phyloP scores from a whole-genome alignment of 176 grass and related monocot species.

The Oryza brachyantha region DNA sequence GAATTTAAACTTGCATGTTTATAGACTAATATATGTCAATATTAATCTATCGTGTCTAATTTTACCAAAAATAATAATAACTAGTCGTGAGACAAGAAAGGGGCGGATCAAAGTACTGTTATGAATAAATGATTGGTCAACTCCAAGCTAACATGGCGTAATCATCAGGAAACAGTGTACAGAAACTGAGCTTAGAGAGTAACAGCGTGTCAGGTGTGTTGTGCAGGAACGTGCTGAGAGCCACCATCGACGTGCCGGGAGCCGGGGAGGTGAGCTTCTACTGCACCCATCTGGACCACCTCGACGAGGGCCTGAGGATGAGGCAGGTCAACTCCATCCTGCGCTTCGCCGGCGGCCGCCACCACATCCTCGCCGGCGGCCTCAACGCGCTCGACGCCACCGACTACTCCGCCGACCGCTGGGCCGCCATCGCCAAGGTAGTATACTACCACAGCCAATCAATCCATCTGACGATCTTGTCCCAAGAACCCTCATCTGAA shows the following conservation, averaged over 20 bases:
- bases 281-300: constrained; percentile 98
- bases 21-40: no score
- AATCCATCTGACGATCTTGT: no score
- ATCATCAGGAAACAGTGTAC: no score
- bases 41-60: no score
- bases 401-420: constrained; percentile 84
- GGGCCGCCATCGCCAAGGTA: constrained; percentile 94
- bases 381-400: constrained; percentile 89
- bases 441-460: neutral
- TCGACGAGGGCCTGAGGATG: constrained; percentile 89
- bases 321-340: constrained; percentile 89
- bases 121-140: no score
- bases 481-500: no score
- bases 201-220: neutral
- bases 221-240: constrained; percentile 89
- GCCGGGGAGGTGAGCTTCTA: constrained; percentile 81
- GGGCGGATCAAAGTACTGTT: no score
- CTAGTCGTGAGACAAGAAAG: no score
- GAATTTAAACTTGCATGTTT: no score
- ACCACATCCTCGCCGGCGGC: constrained; percentile 84
- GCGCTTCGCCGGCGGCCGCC: constrained; percentile 50
- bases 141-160: no score
- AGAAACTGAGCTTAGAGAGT: no score
- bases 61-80: no score
- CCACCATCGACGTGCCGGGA: constrained; percentile 77